Evolutionary conservation across 2,329 filamentous ascomycete species (phyloP), one percentile per base, ranked within the genome.

Genomic region (Claviceps humidiphila): DNA sequence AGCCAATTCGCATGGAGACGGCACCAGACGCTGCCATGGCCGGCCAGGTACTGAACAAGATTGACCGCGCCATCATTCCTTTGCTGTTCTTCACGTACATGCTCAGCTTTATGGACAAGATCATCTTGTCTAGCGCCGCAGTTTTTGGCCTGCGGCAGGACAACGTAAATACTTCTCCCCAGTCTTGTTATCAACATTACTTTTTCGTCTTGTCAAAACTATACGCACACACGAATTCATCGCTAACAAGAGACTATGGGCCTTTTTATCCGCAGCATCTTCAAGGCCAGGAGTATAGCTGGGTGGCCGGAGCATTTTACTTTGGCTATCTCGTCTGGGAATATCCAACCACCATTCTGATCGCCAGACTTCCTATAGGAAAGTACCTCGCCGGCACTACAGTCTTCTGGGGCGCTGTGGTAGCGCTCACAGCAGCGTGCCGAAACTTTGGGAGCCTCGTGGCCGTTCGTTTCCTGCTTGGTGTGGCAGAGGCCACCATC

Each of bases 51-150:
- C 53, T 81, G 50, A 68, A 71, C 39, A 80, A 79, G 62, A 80
- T 82, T 56, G 79, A 82, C 59, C 66, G 64, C 55, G 66, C 66
- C 14, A 64, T 82, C 13, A 72, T 81, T 4, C 76, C 78, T 0
- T 61, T 81, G 17, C 65, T 81, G 14, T 80, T 80, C 56, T 57
- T 74, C 43, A 78, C 74, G 0, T 81, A 81, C 59, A 74, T 74
- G 65, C 62, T 81, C 56, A 77, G 78, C 57, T 81, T 80, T 55
- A 77, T 81, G 69, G 78, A 82, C 62, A 82, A 81, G 61, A 72
- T 72, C 1, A 77, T 76, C 49, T 59, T 79, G 5, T 76, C 74
- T 0, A 77, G 71, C 56, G 77, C 78, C 0, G 68, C 75, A 5
- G 75, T 81, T 0, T 80, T 81, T 58, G 77, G 75, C 0, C 58